Conservation (phyloP, 306 rosid genomes). For the Albizia julibrissin region DNA sequence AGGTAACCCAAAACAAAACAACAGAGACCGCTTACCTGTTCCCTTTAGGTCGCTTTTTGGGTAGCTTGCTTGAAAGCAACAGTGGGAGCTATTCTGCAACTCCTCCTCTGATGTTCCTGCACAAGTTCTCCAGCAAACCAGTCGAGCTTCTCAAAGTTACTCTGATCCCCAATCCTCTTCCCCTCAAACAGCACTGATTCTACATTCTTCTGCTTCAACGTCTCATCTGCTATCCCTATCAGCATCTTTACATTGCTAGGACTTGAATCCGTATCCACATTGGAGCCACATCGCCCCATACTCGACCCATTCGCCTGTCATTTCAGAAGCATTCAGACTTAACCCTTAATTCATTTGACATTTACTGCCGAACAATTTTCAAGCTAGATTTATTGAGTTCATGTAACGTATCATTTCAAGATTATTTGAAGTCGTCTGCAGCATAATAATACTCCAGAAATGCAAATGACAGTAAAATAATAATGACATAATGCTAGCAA, state of each 20-base stretch:
- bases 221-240: constrained; percentile 75
- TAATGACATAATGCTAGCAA: not conserved
- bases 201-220: constrained; percentile 94
- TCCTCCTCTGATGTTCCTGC: constrained; percentile 98
- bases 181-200: constrained; percentile 95
- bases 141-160: constrained; percentile 87
- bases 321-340: constrained; percentile 22
- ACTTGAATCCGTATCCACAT: constrained; percentile 77
- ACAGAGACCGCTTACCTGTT: constrained; percentile 47
- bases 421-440: not conserved
- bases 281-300: constrained; percentile 76
- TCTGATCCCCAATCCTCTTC: constrained; percentile 77
- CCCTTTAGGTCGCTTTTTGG: constrained; percentile 54
- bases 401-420: not conserved
- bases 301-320: constrained; percentile 90
- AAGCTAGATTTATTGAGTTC: not conserved
- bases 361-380: not conserved
- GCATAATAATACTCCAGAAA: not conserved
- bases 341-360: not conserved
- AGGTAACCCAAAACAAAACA: constrained; percentile 29
- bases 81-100: constrained; percentile 99
- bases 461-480: not conserved
- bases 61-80: constrained; percentile 98
- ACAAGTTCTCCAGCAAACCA: constrained; percentile 99
- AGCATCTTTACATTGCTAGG: constrained; percentile 76